Percentiles rank a stretch among this genome's conserved stretches.
Conservation (phyloP, 2,329 filamentous ascomycete species). For the Xylaria sp. region DNA sequence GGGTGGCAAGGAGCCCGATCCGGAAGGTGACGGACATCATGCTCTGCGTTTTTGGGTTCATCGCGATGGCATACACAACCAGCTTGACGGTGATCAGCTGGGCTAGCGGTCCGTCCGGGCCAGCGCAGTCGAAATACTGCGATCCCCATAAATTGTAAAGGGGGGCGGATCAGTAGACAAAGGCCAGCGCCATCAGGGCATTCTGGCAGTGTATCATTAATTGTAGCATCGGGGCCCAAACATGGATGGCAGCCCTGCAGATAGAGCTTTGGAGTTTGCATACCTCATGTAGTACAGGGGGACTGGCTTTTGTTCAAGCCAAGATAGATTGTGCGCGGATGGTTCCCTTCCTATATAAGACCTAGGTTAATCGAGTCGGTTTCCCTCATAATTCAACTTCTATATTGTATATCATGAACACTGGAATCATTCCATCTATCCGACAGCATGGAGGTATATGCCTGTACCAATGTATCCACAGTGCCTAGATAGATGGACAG, state of each 20-base stretch:
- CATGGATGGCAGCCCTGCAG: background rate
- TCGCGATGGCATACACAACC: conserved; percentile 93
- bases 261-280: background rate
- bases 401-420: background rate
- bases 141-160: conserved; percentile 43
- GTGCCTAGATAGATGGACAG: no score
- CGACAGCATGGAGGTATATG: no score
- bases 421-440: no score
- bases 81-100: conserved; percentile 84
- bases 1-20: conserved; percentile 68
- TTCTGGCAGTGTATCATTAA: conserved; percentile 29
- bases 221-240: conserved; percentile 24
- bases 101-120: conserved; percentile 60
- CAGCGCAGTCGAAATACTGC: conserved; percentile 57
- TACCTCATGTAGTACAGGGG: background rate
- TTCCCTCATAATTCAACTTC: background rate
- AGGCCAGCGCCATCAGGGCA: background rate
- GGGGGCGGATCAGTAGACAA: background rate
- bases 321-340: background rate
- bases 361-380: background rate
- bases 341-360: background rate
- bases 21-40: conserved; percentile 73
- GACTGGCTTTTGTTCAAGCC: conserved; percentile 12
- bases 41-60: conserved; percentile 78
- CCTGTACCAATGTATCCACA: no score